Evolutionary conservation across 192 early-diverging fungal genomes (phyloP), one percentile per base, ranked within the genome.

Genomic region (Gaertneriomyces semiglobifer): DNA sequence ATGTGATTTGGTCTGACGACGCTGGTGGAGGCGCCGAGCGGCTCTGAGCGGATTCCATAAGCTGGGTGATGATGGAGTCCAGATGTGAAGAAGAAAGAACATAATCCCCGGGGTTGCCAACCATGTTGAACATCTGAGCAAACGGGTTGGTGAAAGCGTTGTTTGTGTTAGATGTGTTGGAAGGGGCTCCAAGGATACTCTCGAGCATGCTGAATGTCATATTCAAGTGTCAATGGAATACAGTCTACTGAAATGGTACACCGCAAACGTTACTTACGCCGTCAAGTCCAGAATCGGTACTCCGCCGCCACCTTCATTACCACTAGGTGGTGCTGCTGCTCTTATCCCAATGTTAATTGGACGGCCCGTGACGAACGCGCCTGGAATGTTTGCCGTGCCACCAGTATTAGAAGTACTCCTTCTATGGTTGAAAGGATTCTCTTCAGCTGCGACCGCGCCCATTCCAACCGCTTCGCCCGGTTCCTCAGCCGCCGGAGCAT

Each of bases 61-160:
- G 44, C 62, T 89, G 91, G 7, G 91, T 85, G 50, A 98, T 90
- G 58, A 98, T 91, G 69, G 91, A 88, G 73, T 97, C 95, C 16
- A 93, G 79, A 16, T 86, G 91, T 62, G 77, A 70, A 47, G 90
- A 87, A 40, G 90, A 89, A 77, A 90, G 90, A 6, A 82, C 95
- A 75, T 97, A 97, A 77, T 97, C 94, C 44, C 75, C 72, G 2
- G 75, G 75, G 48, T 77, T 74, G 12, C 75, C 75, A 42, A 70
- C 62, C 75, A 77, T 74, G 57, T 77, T 77, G 58, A 77, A 69
- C 10, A 75, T 14, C 16, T 12, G 33, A 7, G 33, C 64, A 12
- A 75, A 54, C 4, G 68, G 67, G 40, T 75, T 68, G 38, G 59
- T 5, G 38, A 33, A 33, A n/a, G 38, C 14, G 10, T 38, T 38